Conservation (phyloP, 2,329 filamentous ascomycete species). For the Ceratocystis ficicola region DNA sequence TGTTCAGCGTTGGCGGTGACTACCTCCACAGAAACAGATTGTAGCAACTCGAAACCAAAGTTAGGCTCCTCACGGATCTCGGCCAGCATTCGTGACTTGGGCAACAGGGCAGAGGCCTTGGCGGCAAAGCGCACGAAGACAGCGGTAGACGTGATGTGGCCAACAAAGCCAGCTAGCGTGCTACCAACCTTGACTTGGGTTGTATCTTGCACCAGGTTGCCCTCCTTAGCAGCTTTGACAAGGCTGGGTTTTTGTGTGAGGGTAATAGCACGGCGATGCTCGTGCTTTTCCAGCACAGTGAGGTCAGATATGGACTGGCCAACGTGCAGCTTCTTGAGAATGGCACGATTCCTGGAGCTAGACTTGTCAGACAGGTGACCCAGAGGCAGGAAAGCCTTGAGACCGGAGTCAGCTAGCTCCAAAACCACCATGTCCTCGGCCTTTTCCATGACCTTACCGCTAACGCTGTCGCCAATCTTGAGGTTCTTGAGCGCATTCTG, state of each 20-base stretch:
- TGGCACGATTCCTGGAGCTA: constrained; percentile 60
- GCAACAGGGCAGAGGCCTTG: constrained; percentile 63
- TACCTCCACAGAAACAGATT: constrained; percentile 63
- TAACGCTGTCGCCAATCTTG: constrained; percentile 59
- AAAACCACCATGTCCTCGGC: constrained; percentile 63
- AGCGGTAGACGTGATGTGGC: constrained; percentile 68
- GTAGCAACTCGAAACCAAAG: constrained; percentile 67
- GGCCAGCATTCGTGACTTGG: constrained; percentile 63
- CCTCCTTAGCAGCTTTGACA: constrained; percentile 59
- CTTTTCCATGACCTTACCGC: constrained; percentile 71
- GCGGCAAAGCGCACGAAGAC: constrained; percentile 83
- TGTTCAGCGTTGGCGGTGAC: constrained; percentile 58
- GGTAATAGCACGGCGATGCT: constrained; percentile 60
- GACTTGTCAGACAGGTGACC: constrained; percentile 80
- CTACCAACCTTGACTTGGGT: constrained; percentile 59
- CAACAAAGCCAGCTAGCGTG: constrained; percentile 65
- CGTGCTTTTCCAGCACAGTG: constrained; percentile 76
- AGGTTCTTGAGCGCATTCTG: constrained; percentile 66
- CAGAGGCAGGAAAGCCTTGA: constrained; percentile 66
- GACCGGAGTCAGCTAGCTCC: constrained; percentile 58
- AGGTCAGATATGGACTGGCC: constrained; percentile 73
- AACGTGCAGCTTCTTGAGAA: constrained; percentile 68
- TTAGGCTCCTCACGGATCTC: constrained; percentile 55
- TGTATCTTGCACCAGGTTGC: constrained; percentile 58
- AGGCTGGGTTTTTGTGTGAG: constrained; percentile 76